Evolutionary conservation across 2,329 filamentous ascomycete genomes (phyloP).

Genomic region (Botrytis fragariae): DNA sequence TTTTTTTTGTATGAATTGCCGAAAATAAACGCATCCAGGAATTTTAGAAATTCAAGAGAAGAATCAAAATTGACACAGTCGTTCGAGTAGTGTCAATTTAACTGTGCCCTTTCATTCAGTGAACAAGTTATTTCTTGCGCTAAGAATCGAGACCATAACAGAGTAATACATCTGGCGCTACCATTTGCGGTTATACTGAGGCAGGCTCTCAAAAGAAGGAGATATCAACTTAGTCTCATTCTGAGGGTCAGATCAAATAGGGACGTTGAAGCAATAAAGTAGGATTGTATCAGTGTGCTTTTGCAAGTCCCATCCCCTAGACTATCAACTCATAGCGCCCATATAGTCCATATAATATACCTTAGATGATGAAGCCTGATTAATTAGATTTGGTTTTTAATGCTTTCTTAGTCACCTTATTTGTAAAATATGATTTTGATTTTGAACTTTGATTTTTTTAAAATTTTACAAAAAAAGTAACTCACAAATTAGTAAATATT

Average conservation of each 20-base stretch:
- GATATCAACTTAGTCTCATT: neutral
- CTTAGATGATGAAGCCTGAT: too few species aligned
- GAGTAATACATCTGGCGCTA: neutral
- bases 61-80: neutral
- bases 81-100: neutral
- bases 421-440: too few species aligned
- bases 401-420: too few species aligned
- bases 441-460: too few species aligned
- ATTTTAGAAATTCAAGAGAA: neutral
- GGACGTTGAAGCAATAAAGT: neutral
- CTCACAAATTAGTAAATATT: too few species aligned
- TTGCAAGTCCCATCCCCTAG: neutral
- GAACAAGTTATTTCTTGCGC: neutral
- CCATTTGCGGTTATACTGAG: neutral
- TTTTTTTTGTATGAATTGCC: too few species aligned
- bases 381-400: too few species aligned
- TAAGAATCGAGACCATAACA: neutral
- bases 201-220: neutral
- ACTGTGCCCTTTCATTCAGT: neutral
- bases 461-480: too few species aligned
- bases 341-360: too few species aligned
- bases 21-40: neutral
- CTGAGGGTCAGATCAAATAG: neutral
- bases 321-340: too few species aligned
- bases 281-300: too few species aligned